Evolutionary conservation across 495 filamentous ascomycete species (phyloP).

Genomic region (Trypethelium eluteriae): DNA sequence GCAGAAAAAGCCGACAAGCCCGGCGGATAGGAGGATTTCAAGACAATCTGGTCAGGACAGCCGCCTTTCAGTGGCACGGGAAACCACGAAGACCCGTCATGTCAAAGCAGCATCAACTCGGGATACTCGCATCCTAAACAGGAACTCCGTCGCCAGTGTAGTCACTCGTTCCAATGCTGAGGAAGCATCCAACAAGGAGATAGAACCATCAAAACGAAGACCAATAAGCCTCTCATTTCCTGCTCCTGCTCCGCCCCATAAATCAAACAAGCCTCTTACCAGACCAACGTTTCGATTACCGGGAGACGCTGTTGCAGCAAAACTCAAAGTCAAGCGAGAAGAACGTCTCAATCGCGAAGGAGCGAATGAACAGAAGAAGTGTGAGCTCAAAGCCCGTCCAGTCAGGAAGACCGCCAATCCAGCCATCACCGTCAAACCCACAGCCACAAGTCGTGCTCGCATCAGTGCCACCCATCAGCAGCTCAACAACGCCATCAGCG

Average conservation of each 20-base stretch:
- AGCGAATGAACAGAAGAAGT: constrained; percentile 45
- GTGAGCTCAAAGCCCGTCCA: constrained; percentile 59
- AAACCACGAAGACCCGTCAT: constrained; percentile 11
- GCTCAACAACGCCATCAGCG: constrained; percentile 12
- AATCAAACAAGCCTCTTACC: constrained; percentile 53
- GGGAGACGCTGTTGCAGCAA: constrained; percentile 63
- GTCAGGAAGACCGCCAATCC: constrained; percentile 14
- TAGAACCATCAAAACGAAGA: constrained; percentile 24
- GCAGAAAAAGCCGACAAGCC: constrained; percentile 14
- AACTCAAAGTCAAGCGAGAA: constrained; percentile 59
- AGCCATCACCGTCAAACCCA: constrained; percentile 34
- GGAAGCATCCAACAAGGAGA: not conserved
- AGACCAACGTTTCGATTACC: constrained; percentile 61
- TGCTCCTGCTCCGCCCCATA: constrained; percentile 41
- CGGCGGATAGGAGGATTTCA: too few species aligned
- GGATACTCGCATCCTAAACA: not conserved
- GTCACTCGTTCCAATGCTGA: not conserved
- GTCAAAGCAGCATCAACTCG: not conserved
- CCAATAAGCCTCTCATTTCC: constrained; percentile 38
- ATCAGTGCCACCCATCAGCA: constrained; percentile 32
- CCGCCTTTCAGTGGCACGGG: too few species aligned
- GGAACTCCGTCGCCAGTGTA: not conserved
- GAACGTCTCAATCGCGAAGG: constrained; percentile 50
- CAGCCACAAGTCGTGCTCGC: constrained; percentile 50
- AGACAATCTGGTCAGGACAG: too few species aligned